Conservation (phyloP, 2,329 filamentous ascomycete species). For the Sclerotinia spermophila region DNA sequence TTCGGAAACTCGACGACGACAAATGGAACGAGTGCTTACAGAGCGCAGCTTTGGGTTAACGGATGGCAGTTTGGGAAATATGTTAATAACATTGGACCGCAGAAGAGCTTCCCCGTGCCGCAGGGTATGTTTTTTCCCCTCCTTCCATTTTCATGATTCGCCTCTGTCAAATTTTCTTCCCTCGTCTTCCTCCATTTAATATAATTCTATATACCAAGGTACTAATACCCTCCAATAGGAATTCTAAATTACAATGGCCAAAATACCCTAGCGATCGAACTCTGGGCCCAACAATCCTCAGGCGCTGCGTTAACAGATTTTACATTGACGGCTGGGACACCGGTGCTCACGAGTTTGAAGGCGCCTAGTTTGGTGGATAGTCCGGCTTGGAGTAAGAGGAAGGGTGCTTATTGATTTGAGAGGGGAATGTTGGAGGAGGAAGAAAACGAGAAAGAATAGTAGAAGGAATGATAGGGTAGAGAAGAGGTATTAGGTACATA, state of each 20-base stretch:
- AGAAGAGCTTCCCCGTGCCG: slow-evolving; percentile 67
- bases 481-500: neutral
- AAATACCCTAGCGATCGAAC: slow-evolving; percentile 64
- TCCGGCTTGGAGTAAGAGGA: slow-evolving; percentile 32
- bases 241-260: slow-evolving; percentile 66
- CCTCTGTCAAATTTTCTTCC: neutral
- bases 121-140: slow-evolving; percentile 50
- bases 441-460: too few relatives aligned
- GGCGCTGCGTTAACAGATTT: slow-evolving; percentile 34
- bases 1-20: slow-evolving; percentile 47
- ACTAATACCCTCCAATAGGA: slow-evolving; percentile 49
- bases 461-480: neutral
- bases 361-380: slow-evolving; percentile 27
- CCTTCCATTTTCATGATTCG: neutral
- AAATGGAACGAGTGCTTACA: slow-evolving; percentile 43
- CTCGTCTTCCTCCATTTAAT: too few relatives aligned
- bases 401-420: slow-evolving; percentile 31
- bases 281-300: slow-evolving; percentile 54
- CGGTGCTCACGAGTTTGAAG: slow-evolving; percentile 30
- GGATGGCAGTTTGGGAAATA: slow-evolving; percentile 71
- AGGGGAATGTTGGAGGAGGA: neutral
- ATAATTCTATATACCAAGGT: neutral
- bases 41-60: slow-evolving; percentile 67
- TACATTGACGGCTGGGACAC: slow-evolving; percentile 27
- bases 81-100: slow-evolving; percentile 70